These are phyloP conservation scores for Butyriboletus loyo DNA, from an alignment of 768 basidiomycete genomes.

Conservation along the genomic window DNA sequence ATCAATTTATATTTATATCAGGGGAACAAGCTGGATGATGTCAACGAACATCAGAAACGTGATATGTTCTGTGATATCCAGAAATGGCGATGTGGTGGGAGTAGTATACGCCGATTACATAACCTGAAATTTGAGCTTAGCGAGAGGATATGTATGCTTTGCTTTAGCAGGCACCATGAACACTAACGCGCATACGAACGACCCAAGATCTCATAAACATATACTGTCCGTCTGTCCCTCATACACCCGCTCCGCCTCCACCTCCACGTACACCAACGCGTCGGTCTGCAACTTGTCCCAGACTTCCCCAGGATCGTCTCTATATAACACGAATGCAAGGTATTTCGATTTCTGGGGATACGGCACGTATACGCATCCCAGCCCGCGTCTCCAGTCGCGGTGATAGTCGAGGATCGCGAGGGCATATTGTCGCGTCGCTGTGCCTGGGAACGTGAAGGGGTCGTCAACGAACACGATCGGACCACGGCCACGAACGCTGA, in stretches of 20 bases:
- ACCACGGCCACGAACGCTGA: slow-evolving; percentile 2
- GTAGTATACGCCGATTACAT: too few species aligned
- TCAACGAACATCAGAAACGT: too few species aligned
- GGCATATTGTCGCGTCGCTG: not conserved
- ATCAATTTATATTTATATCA: too few species aligned
- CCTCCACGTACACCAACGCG: not conserved
- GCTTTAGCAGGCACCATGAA: too few species aligned
- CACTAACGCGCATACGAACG: too few species aligned
- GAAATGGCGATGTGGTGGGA: too few species aligned
- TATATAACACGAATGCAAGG: slow-evolving; percentile 4
- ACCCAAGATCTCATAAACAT: not conserved
- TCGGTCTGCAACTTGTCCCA: slow-evolving; percentile 1
- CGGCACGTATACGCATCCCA: slow-evolving; percentile 4
- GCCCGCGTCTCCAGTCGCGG: slow-evolving; percentile 2
- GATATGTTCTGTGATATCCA: too few species aligned
- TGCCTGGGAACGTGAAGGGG: not conserved
- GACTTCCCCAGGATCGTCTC: slow-evolving; percentile 1
- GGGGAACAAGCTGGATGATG: too few species aligned
- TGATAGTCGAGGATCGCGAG: slow-evolving; percentile 8
- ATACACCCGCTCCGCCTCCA: not conserved
- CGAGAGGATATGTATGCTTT: too few species aligned
- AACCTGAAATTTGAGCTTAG: too few species aligned
- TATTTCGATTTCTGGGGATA: slow-evolving; percentile 2
- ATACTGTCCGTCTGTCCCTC: not conserved
- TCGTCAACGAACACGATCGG: not conserved